A percentile compares a stretch with the other conserved stretches of the same genome.
Conservation (phyloP, 495 filamentous ascomycete genomes). For the Penicillium lagena region DNA sequence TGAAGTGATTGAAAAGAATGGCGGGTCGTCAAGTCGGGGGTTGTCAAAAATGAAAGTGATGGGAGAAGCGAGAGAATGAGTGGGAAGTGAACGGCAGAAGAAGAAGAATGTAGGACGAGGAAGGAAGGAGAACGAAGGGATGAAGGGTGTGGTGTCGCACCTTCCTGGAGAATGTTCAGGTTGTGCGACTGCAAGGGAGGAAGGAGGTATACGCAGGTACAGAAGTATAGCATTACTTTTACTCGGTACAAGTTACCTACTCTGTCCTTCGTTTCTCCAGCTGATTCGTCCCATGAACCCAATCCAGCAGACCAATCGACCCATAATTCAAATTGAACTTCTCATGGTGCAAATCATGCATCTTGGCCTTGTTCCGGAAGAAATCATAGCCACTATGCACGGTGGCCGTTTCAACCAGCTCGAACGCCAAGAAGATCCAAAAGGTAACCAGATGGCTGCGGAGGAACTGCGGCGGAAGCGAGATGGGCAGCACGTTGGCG, state of each 20-base stretch:
- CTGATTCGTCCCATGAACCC: constrained; percentile 30
- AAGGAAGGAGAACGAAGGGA: constrained; percentile 27
- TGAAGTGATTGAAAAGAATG: constrained; percentile 4
- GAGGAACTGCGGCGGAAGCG: constrained; percentile 43
- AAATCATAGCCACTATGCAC: constrained; percentile 55
- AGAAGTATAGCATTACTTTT: not conserved
- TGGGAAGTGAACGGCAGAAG: constrained; percentile 5
- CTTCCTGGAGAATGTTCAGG: no score
- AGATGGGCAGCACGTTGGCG: constrained; percentile 47
- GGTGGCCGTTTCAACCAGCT: constrained; percentile 43
- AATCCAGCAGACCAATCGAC: constrained; percentile 27
- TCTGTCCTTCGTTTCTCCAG: constrained; percentile 16
- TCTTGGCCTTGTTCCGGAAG: constrained; percentile 29
- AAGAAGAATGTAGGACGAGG: constrained; percentile 27
- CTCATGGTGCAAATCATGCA: constrained; percentile 49
- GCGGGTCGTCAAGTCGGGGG: not conserved
- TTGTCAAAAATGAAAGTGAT: not conserved
- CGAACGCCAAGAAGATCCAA: constrained; percentile 40
- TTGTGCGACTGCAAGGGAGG: not conserved
- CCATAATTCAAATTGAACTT: constrained; percentile 34
- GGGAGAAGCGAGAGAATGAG: constrained; percentile 12
- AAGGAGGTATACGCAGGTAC: not conserved
- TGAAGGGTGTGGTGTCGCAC: constrained; percentile 2
- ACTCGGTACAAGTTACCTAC: constrained; percentile 9
- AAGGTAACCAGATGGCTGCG: constrained; percentile 44